Percentiles rank a stretch among this genome's conserved stretches.
These are phyloP conservation scores for Austroboletus eburneus DNA, from an alignment of 768 basidiomycete species.

Conservation along the genomic window DNA sequence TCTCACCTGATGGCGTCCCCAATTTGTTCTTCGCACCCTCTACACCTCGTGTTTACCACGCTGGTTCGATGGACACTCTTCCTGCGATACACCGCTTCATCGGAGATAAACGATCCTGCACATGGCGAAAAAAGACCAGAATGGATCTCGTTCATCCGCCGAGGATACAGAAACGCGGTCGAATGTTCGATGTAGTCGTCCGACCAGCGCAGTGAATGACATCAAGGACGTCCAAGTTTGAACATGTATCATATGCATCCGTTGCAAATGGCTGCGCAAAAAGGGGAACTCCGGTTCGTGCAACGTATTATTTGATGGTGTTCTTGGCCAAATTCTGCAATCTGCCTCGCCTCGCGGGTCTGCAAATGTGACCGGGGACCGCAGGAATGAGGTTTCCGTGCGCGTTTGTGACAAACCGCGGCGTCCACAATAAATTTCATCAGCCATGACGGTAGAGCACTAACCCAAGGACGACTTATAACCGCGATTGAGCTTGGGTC, in stretches of 20 bases:
- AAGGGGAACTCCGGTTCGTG: slow-evolving; percentile 10
- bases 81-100: slow-evolving; percentile 25
- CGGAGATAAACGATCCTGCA: slow-evolving; percentile 26
- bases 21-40: slow-evolving; percentile 16
- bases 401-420: slow-evolving; percentile 30
- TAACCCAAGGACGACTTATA: slow-evolving; percentile 14
- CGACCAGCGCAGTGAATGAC: too few relatives aligned
- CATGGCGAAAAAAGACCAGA: slow-evolving; percentile 16
- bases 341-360: slow-evolving; percentile 35
- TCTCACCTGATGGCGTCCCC: slow-evolving; percentile 7
- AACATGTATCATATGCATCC: too few relatives aligned
- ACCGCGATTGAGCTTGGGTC: slow-evolving; percentile 16
- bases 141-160: slow-evolving; percentile 19
- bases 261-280: slow-evolving; percentile 11
- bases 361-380: slow-evolving; percentile 31
- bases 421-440: slow-evolving; percentile 30
- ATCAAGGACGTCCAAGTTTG: background rate
- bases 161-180: slow-evolving; percentile 8
- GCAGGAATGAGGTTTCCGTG: slow-evolving; percentile 39
- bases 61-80: slow-evolving; percentile 20
- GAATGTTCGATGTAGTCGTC: too few relatives aligned
- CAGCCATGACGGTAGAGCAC: slow-evolving; percentile 10
- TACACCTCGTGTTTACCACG: slow-evolving; percentile 32
- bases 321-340: slow-evolving; percentile 18
- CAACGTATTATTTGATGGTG: slow-evolving; percentile 21